Percentiles rank a stretch among this genome's conserved stretches.
Evolutionary conservation across 495 filamentous ascomycete species (phyloP).

Genomic region (Podospora sp.): DNA sequence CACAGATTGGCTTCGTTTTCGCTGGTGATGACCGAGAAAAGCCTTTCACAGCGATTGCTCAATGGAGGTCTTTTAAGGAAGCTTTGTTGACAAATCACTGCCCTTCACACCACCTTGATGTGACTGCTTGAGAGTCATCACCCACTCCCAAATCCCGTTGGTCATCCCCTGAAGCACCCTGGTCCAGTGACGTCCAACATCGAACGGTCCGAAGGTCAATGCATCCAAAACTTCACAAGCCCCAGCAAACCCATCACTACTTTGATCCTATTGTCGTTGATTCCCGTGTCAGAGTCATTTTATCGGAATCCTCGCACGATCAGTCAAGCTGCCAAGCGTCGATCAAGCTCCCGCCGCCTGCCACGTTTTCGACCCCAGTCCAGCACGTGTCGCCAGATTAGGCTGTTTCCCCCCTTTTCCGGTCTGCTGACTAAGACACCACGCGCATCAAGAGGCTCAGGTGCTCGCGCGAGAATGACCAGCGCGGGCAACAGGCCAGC

Average conservation of each 20-base stretch:
- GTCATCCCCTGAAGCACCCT: not conserved
- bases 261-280: not conserved
- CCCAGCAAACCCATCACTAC: not conserved
- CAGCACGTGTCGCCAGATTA: not conserved
- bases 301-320: not conserved
- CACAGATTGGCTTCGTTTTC: conserved; percentile 19
- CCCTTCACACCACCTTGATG: not conserved
- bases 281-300: not conserved
- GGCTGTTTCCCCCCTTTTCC: not conserved
- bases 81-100: not conserved
- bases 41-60: not conserved
- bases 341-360: conserved; percentile 9
- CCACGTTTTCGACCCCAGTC: conserved; percentile 18
- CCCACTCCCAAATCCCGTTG: not conserved
- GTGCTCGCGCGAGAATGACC: not conserved
- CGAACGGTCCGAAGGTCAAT: not conserved
- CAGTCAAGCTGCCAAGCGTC: conserved; percentile 6
- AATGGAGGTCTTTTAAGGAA: not conserved
- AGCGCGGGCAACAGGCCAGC: too few relatives aligned
- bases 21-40: not conserved
- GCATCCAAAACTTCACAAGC: not conserved
- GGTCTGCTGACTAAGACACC: conserved; percentile 2
- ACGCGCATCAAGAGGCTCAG: not conserved
- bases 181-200: not conserved
- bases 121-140: not conserved